Conservation (phyloP, 2,329 filamentous ascomycete genomes). For the Penicillium sp. region DNA sequence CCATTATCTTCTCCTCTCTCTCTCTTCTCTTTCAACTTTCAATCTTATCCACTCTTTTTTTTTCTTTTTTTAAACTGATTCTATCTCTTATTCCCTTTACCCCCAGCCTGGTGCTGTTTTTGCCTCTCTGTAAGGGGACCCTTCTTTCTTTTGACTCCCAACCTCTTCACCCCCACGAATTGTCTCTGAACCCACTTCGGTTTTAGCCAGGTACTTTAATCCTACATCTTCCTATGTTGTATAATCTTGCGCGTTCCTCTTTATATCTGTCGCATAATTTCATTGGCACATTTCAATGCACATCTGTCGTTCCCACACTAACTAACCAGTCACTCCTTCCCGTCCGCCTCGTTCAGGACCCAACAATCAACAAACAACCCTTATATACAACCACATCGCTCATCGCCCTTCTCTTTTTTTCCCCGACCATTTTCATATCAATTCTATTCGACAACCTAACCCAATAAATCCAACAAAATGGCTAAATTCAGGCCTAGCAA, state of each 20-base stretch:
- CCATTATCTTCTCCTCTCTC: slow-evolving; percentile 5
- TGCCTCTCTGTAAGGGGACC: slow-evolving; percentile 21
- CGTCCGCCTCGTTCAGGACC: slow-evolving; percentile 7
- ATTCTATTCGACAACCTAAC: slow-evolving; percentile 21
- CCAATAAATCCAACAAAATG: slow-evolving; percentile 34
- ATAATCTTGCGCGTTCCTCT: background rate
- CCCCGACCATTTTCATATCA: slow-evolving; percentile 10
- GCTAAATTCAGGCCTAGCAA: slow-evolving; percentile 74
- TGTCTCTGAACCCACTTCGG: slow-evolving; percentile 17
- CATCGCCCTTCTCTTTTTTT: slow-evolving; percentile 21
- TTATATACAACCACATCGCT: slow-evolving; percentile 17
- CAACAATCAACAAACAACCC: background rate
- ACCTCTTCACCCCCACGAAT: slow-evolving; percentile 13
- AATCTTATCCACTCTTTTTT: slow-evolving; percentile 10
- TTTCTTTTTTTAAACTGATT: slow-evolving; percentile 8
- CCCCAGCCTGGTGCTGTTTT: slow-evolving; percentile 33
- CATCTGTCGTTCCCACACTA: background rate
- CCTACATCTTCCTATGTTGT: background rate
- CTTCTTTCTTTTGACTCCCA: slow-evolving; percentile 13
- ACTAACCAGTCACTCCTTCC: slow-evolving; percentile 7
- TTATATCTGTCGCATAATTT: background rate
- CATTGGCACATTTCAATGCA: background rate
- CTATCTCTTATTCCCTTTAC: slow-evolving; percentile 19
- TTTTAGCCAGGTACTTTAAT: slow-evolving; percentile 21
- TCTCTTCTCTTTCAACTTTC: slow-evolving; percentile 6